A percentile compares a stretch with the other conserved stretches of the same genome.
Evolutionary conservation across 805 yeast species (phyloP).

Genomic region (Ogataea trehalophila): DNA sequence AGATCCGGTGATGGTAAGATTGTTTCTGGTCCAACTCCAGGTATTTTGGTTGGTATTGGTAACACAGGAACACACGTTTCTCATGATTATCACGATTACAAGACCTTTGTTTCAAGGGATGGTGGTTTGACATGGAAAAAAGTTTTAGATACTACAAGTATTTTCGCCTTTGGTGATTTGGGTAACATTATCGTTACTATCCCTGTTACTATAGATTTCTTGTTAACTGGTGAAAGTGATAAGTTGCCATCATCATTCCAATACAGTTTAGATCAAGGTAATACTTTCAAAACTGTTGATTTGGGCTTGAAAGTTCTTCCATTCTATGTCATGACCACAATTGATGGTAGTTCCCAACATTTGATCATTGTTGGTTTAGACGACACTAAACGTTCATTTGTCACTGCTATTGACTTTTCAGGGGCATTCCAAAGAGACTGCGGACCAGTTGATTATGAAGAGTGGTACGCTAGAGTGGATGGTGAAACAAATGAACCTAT

Average conservation of each 20-base stretch:
- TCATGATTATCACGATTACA: slow-evolving; percentile 8
- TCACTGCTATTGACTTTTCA: slow-evolving; percentile 47
- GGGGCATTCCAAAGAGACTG: slow-evolving; percentile 47
- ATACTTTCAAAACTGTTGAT: slow-evolving; percentile 51
- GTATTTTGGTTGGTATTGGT: slow-evolving; percentile 63
- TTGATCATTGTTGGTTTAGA: slow-evolving; percentile 47
- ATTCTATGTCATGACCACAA: slow-evolving; percentile 36
- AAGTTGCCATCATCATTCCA: slow-evolving; percentile 18
- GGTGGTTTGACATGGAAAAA: slow-evolving; percentile 72
- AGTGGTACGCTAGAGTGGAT: slow-evolving; percentile 48
- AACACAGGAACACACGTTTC: slow-evolving; percentile 64
- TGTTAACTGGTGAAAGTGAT: slow-evolving; percentile 31
- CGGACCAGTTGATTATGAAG: slow-evolving; percentile 55
- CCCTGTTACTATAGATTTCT: slow-evolving; percentile 30
- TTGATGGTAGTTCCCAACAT: slow-evolving; percentile 64
- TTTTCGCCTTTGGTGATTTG: slow-evolving; percentile 65
- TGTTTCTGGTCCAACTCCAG: slow-evolving; percentile 53
- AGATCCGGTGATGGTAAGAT: slow-evolving; percentile 37
- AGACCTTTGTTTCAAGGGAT: slow-evolving; percentile 65
- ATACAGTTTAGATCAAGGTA: slow-evolving; percentile 72
- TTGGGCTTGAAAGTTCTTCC: slow-evolving; percentile 36
- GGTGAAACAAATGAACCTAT: slow-evolving; percentile 29
- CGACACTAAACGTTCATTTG: slow-evolving; percentile 11
- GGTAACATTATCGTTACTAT: slow-evolving; percentile 69
- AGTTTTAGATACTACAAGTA: slow-evolving; percentile 47